A percentile compares a stretch with the other conserved stretches of the same genome.
These are phyloP conservation scores for Trichoderma lentiforme DNA, from an alignment of 2,329 filamentous ascomycete genomes.

Conservation along the genomic window DNA sequence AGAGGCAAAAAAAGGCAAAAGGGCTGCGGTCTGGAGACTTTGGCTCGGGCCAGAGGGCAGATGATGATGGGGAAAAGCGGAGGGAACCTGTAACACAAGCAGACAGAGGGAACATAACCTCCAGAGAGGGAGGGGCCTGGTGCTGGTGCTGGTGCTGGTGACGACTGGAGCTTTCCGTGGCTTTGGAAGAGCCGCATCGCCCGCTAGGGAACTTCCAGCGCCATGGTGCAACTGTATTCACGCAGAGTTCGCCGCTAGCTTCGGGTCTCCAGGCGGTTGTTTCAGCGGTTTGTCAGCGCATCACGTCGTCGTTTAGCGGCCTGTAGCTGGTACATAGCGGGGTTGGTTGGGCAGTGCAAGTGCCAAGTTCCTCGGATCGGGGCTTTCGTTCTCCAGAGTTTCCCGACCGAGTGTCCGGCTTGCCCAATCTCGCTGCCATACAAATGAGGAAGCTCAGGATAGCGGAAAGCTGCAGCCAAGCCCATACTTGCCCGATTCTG, in stretches of 20 bases:
- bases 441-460: background rate
- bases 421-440: background rate
- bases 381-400: background rate
- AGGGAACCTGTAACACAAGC: background rate
- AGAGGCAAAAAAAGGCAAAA: background rate
- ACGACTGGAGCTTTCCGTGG: background rate
- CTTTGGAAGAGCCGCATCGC: constrained; percentile 8
- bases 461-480: background rate
- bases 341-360: background rate
- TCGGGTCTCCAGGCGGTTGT: background rate
- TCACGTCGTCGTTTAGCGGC: background rate
- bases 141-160: background rate
- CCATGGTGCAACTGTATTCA: background rate
- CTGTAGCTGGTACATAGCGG: background rate
- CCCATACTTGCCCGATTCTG: background rate
- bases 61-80: constrained; percentile 5
- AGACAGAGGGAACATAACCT: background rate
- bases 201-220: background rate
- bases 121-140: background rate
- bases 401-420: background rate
- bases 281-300: constrained; percentile 16
- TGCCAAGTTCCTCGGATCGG: background rate
- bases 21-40: background rate
- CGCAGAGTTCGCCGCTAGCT: background rate
- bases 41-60: background rate